Evolutionary conservation across 2,329 filamentous ascomycete genomes (phyloP).

Genomic region (Pezicula radicicola): DNA sequence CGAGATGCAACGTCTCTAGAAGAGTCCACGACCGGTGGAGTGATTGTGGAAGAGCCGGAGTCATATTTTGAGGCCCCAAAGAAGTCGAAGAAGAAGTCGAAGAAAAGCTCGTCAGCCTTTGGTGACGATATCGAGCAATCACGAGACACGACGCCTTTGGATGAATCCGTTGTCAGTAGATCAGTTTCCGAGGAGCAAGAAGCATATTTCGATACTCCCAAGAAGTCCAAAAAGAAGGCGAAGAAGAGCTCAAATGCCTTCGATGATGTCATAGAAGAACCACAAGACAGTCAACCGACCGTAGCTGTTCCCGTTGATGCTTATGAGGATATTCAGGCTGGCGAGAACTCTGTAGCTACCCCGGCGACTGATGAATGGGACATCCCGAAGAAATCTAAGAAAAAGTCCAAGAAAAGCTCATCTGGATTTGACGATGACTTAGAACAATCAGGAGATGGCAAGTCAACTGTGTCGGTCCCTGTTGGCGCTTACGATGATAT

Average conservation of each 20-base stretch:
- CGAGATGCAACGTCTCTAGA: slow-evolving; percentile 14
- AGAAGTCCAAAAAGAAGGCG: slow-evolving; percentile 26
- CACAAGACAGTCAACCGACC: slow-evolving; percentile 9
- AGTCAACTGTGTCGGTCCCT: slow-evolving; percentile 19
- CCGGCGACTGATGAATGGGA: slow-evolving; percentile 12
- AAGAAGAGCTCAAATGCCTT: slow-evolving; percentile 26
- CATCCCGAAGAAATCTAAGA: slow-evolving; percentile 25
- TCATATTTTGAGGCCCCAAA: slow-evolving; percentile 25
- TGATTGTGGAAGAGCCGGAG: slow-evolving; percentile 25
- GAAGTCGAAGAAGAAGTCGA: slow-evolving; percentile 26
- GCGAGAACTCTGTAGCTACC: slow-evolving; percentile 9
- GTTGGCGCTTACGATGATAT: slow-evolving; percentile 28
- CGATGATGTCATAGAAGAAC: slow-evolving; percentile 34
- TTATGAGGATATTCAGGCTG: slow-evolving; percentile 26
- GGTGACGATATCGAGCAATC: slow-evolving; percentile 33
- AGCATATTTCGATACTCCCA: background rate
- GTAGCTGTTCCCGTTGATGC: slow-evolving; percentile 26
- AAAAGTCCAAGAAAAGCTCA: slow-evolving; percentile 28
- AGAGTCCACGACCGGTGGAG: slow-evolving; percentile 10
- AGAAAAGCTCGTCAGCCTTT: slow-evolving; percentile 21
- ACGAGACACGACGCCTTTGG: slow-evolving; percentile 12
- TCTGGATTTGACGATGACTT: slow-evolving; percentile 34
- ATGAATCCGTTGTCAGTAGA: background rate
- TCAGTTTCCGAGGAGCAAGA: slow-evolving; percentile 25
- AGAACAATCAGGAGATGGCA: slow-evolving; percentile 17